Evolutionary conservation across 2,329 filamentous ascomycete genomes (phyloP).

Genomic region (Fusarium cicatricum): DNA sequence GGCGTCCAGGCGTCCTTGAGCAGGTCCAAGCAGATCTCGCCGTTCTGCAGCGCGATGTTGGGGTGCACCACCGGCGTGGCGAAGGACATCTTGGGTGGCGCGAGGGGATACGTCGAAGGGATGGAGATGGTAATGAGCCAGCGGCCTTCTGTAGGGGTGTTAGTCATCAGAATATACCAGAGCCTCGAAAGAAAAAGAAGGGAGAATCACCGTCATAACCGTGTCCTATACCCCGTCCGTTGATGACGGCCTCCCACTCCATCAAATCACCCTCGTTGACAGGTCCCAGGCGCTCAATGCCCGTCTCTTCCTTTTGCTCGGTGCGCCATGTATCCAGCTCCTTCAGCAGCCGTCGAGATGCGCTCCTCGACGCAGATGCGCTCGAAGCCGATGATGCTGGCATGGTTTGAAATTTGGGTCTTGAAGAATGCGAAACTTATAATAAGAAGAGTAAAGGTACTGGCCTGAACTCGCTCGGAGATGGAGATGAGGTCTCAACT

Average conservation of each 20-base stretch:
- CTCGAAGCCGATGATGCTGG: conserved; percentile 29
- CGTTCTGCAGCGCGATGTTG: conserved; percentile 74
- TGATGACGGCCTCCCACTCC: conserved; percentile 67
- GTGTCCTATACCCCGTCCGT: conserved; percentile 62
- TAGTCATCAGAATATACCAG: not conserved
- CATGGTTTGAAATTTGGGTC: conserved; percentile 17
- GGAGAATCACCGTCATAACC: conserved; percentile 63
- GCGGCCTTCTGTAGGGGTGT: conserved; percentile 64
- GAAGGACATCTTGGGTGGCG: conserved; percentile 81
- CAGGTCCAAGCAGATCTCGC: conserved; percentile 94
- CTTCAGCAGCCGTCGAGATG: conserved; percentile 65
- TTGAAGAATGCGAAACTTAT: not conserved
- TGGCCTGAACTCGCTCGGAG: no score
- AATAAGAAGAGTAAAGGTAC: not conserved
- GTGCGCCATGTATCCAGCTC: conserved; percentile 63
- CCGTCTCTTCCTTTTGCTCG: conserved; percentile 58
- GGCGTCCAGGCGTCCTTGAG: conserved; percentile 83
- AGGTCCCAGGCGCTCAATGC: conserved; percentile 67
- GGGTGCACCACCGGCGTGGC: conserved; percentile 86
- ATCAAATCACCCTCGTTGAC: conserved; percentile 63
- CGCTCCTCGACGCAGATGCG: conserved; percentile 50
- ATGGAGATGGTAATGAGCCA: conserved; percentile 85
- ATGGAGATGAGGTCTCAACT: no score
- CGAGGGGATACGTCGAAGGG: conserved; percentile 79
- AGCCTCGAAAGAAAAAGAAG: not conserved